phyloP scores from a whole-genome alignment of 257 asterid genomes.

The Penstemon barbatus region DNA sequence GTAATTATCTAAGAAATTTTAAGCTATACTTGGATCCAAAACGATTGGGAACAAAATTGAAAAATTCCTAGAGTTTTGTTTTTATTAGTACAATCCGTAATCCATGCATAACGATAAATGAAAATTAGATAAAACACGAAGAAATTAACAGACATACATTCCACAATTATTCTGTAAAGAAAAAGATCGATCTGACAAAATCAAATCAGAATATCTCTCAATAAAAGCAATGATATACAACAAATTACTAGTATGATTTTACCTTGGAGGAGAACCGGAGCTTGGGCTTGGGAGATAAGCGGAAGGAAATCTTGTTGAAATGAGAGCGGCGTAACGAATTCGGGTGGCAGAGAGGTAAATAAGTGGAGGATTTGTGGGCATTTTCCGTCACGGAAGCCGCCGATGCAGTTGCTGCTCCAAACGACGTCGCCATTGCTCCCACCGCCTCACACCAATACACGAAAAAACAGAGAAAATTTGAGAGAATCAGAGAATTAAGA shows the following conservation, averaged over 20 bases:
- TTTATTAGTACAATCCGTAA: too few species aligned
- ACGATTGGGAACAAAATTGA: too few species aligned
- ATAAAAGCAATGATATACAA: background rate
- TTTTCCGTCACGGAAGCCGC: constrained; percentile 44
- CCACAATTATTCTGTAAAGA: too few species aligned
- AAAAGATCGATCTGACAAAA: background rate
- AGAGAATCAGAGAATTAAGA: background rate
- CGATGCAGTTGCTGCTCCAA: constrained; percentile 45
- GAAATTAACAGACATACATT: too few species aligned
- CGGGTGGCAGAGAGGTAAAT: constrained; percentile 43
- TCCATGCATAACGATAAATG: too few species aligned
- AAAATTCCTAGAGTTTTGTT: too few species aligned
- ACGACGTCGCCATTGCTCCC: constrained; percentile 64
- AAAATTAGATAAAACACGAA: too few species aligned
- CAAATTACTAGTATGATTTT: background rate
- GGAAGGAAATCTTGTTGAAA: constrained; percentile 51
- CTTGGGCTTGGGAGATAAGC: constrained; percentile 57
- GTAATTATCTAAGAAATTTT: too few species aligned
- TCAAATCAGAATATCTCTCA: background rate
- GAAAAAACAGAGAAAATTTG: too few species aligned
- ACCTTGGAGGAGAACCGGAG: constrained; percentile 68
- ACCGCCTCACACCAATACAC: background rate
- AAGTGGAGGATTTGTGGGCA: constrained; percentile 43
- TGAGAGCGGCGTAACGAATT: constrained; percentile 24
- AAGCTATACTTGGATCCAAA: too few species aligned